Base-by-base conservation (phyloP, 768 basidiomycete species). In the Tricholoma matsutake region DNA sequence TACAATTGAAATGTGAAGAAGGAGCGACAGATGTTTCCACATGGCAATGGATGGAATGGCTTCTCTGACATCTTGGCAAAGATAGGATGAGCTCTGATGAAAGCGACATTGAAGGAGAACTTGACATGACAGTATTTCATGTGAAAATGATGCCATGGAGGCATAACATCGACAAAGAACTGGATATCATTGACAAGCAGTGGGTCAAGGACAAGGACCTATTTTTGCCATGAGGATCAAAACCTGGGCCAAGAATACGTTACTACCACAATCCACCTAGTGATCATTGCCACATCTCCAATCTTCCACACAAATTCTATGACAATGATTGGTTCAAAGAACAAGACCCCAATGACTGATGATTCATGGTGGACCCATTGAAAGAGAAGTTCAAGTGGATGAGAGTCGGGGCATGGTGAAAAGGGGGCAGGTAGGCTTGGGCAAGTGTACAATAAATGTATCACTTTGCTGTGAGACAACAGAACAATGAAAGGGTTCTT, bases 141-240 rank as follows among this genome's bases (percentile, higher is more conserved):
- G n/a, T n/a, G n/a, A n/a, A n/a, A n/a, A n/a, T n/a, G n/a, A n/a
- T n/a, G n/a, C n/a, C n/a, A n/a, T n/a, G n/a, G n/a, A n/a, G n/a
- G n/a, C n/a, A n/a, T n/a, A n/a, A n/a, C n/a, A n/a, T n/a, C n/a
- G n/a, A n/a, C n/a, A n/a, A n/a, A n/a, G n/a, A n/a, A n/a, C n/a
- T n/a, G n/a, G n/a, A n/a, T n/a, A n/a, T n/a, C n/a, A n/a, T n/a
- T n/a, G n/a, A n/a, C n/a, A n/a, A n/a, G n/a, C n/a, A n/a, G n/a
- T n/a, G n/a, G n/a, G n/a, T n/a, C n/a, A 64, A 47, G 18, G 57
- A 64, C 39, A 54, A 43, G 11, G 57, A 59, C 35, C 22, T 64
- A 20, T 64, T 59, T 54, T 34, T 8, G 18, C 28, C 54, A 34
- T 13, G 37, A 39, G 54, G 54, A 39, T 54, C 54, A 34, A 54